A percentile compares a stretch with the other conserved stretches of the same genome.
Evolutionary conservation across 1,284 basidiomycete species (phyloP).

Genomic region (Fomitiporia mediterranea): DNA sequence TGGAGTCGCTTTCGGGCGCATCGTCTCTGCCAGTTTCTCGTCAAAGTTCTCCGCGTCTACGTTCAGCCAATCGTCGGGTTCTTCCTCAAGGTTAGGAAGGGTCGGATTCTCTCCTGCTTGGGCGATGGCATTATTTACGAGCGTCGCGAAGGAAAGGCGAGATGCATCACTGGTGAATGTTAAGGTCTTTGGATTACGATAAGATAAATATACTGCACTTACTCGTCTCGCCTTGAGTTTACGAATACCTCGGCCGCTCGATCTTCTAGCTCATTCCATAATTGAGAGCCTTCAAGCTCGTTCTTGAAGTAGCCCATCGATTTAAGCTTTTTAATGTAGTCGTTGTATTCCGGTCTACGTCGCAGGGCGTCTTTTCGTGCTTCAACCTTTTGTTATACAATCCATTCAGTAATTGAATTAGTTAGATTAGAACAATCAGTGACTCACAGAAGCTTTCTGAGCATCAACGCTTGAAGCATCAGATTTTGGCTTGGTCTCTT

Average conservation of each 20-base stretch:
- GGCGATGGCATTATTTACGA: slow-evolving; percentile 51
- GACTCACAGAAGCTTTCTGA: slow-evolving; percentile 45
- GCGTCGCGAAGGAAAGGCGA: slow-evolving; percentile 37
- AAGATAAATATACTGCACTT: slow-evolving; percentile 28
- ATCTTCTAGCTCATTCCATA: slow-evolving; percentile 70
- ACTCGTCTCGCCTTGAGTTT: slow-evolving; percentile 64
- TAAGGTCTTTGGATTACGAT: no score
- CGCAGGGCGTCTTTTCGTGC: slow-evolving; percentile 63
- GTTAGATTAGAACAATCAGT: not conserved
- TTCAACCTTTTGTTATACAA: slow-evolving; percentile 39
- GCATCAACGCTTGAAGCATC: slow-evolving; percentile 37
- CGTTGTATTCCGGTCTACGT: slow-evolving; percentile 57
- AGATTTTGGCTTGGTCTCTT: slow-evolving; percentile 63
- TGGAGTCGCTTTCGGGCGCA: slow-evolving; percentile 27
- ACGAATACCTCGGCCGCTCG: slow-evolving; percentile 67
- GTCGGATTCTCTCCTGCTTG: slow-evolving; percentile 28
- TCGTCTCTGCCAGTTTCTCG: slow-evolving; percentile 46
- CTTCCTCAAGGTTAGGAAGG: slow-evolving; percentile 40
- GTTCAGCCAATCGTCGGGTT: slow-evolving; percentile 70
- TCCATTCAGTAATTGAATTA: not conserved
- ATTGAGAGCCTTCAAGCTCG: slow-evolving; percentile 69
- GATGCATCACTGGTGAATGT: slow-evolving; percentile 12
- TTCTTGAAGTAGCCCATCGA: slow-evolving; percentile 70
- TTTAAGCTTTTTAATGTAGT: slow-evolving; percentile 63
- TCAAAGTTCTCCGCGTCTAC: slow-evolving; percentile 65